Evolutionary conservation across 2,329 filamentous ascomycete genomes (phyloP).

Genomic region (Bipolaris sorokiniana): DNA sequence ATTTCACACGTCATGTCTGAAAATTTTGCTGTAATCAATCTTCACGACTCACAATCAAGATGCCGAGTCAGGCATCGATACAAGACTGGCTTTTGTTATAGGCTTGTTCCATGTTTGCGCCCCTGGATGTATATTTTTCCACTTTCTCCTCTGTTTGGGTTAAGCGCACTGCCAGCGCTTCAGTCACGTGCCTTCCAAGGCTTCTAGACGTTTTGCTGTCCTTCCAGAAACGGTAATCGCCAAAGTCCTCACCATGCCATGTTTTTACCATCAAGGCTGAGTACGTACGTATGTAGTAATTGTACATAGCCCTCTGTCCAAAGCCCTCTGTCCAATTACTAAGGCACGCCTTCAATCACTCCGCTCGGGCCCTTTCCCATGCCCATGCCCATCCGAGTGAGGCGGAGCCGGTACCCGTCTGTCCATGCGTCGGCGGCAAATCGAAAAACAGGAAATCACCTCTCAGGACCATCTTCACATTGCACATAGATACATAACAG

Average conservation of each 20-base stretch:
- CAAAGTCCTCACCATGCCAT: conserved; percentile 14
- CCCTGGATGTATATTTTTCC: conserved; percentile 11
- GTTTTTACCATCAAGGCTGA: no score
- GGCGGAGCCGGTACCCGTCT: conserved; percentile 3
- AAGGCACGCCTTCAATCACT: conserved; percentile 21
- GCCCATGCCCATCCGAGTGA: conserved; percentile 4
- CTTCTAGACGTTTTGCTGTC: conserved; percentile 6
- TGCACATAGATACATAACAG: not conserved
- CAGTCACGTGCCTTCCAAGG: not conserved
- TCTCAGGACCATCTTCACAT: not conserved
- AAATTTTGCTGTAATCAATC: not conserved
- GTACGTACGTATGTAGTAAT: no score
- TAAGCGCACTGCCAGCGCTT: not conserved
- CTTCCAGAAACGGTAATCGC: conserved; percentile 11
- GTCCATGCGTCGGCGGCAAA: not conserved
- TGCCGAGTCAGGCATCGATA: not conserved
- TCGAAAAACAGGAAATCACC: not conserved
- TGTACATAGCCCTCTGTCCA: conserved; percentile 18
- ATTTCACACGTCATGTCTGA: conserved; percentile 4
- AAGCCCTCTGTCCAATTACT: conserved; percentile 15
- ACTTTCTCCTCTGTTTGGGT: conserved; percentile 11
- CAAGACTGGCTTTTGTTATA: conserved; percentile 14
- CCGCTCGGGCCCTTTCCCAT: conserved; percentile 19
- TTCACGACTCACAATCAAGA: conserved; percentile 2
- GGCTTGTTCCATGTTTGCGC: conserved; percentile 14